Evolutionary conservation across 495 filamentous ascomycete genomes (phyloP).

Genomic region (Hypoxylon intermedium): DNA sequence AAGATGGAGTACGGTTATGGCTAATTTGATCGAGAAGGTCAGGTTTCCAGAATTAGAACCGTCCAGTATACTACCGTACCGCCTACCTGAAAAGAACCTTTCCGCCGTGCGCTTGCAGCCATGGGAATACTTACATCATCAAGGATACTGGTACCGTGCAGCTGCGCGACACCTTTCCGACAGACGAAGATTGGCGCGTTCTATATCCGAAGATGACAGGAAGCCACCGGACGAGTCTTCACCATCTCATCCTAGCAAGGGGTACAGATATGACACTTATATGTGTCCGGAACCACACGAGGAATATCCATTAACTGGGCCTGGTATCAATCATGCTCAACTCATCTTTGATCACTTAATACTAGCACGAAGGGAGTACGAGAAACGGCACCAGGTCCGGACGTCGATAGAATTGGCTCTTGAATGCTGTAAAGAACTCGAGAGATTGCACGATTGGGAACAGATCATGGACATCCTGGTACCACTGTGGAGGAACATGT

Average conservation of each 20-base stretch:
- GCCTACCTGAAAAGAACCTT: slow-evolving; percentile 71
- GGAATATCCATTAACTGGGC: slow-evolving; percentile 66
- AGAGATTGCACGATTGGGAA: slow-evolving; percentile 66
- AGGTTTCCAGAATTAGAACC: slow-evolving; percentile 56
- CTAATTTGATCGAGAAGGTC: slow-evolving; percentile 72
- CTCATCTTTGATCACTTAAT: slow-evolving; percentile 67
- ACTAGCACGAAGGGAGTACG: slow-evolving; percentile 69
- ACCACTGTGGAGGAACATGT: slow-evolving; percentile 74
- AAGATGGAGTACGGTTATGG: slow-evolving; percentile 82
- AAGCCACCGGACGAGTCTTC: slow-evolving; percentile 69
- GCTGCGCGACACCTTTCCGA: slow-evolving; percentile 70
- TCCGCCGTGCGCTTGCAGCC: slow-evolving; percentile 72
- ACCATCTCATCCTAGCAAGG: slow-evolving; percentile 69
- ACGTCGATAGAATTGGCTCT: slow-evolving; percentile 72
- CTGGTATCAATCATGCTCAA: slow-evolving; percentile 67
- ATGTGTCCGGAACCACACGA: slow-evolving; percentile 78
- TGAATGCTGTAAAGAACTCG: slow-evolving; percentile 72
- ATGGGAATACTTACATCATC: slow-evolving; percentile 83
- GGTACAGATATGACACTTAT: slow-evolving; percentile 82
- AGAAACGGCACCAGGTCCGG: slow-evolving; percentile 66
- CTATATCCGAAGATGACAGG: slow-evolving; percentile 78
- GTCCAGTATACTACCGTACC: slow-evolving; percentile 53
- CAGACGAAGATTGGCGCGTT: slow-evolving; percentile 65
- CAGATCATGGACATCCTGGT: slow-evolving; percentile 71
- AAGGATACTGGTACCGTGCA: slow-evolving; percentile 83